Evolutionary conservation across 352 stramenopile genomes (phyloP), one percentile per base, ranked within the genome.

Genomic region (Phytophthora constricta): DNA sequence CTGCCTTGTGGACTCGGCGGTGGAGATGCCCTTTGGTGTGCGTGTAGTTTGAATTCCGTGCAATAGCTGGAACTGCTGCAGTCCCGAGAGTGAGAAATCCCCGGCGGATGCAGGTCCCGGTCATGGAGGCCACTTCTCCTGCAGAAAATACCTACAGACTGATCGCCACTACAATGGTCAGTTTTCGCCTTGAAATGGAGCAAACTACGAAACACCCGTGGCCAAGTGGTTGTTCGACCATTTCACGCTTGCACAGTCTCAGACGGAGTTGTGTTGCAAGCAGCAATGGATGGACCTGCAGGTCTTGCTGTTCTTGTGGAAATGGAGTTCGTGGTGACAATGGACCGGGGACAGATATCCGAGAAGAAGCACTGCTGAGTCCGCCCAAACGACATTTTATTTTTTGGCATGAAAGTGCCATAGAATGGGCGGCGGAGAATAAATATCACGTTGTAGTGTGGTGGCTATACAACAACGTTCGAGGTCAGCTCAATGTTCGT

Each of bases 1-100:
- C n/a, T 3, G n/a, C 9, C 17, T 70, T 65, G 28, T 65, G 49
- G 62, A 70, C 25, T 31, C 31, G n/a, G 47, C 55, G 19, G 28
- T 63, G 16, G 55, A 62, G 41, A 45, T 62, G 13, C 45, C 55
- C 17, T 28, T 70, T 27, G 34, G 2, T 41, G 31, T 17, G 51
- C 51, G 7, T 56, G 42, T 34, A 48, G 46, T n/a, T 49, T 62
- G 22, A 42, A 39, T 16, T 62, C 60, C 2, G 4, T 62, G 22
- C 3, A 17, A 33, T 26, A 61, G 62, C 19, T 58, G 48, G 57
- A 37, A 63, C 22, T 50, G 45, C 28, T 17, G 39, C 39, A 46
- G 39, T 20, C 17, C 39, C 7, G 13, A 46, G 17, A 20, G 7
- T 5, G 14, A 46, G 39, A 43, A 13, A 23, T 41, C 14, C 19